phyloP scores from a whole-genome alignment of 1,139 yeast species.

The Casaregolazyma lundiana region DNA sequence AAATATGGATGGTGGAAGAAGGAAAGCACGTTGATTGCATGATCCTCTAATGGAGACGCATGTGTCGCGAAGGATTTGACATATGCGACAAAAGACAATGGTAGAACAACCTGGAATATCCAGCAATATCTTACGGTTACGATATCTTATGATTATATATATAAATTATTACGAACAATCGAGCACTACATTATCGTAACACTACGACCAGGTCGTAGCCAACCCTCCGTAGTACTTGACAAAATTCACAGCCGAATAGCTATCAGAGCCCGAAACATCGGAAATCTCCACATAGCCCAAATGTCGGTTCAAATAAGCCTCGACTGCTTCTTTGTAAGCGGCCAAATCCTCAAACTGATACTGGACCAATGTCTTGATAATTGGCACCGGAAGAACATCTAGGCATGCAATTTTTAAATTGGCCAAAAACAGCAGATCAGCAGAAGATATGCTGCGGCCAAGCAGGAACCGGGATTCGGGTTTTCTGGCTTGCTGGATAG shows the following conservation, averaged over 20 bases:
- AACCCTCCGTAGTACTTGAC: conserved; percentile 7
- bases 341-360: conserved; percentile 21
- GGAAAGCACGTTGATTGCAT: too few species aligned
- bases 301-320: neutral
- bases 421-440: conserved; percentile 27
- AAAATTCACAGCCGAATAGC: conserved; percentile 11
- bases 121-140: too few species aligned
- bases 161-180: too few species aligned
- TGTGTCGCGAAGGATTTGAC: too few species aligned
- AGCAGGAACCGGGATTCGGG: conserved; percentile 2
- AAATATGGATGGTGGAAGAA: too few species aligned
- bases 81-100: too few species aligned
- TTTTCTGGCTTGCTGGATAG: conserved; percentile 1
- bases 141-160: too few species aligned
- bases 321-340: conserved; percentile 10
- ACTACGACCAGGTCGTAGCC: conserved; percentile 4
- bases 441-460: conserved; percentile 10
- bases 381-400: conserved; percentile 21
- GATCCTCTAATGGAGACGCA: too few species aligned
- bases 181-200: too few species aligned
- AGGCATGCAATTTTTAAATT: conserved; percentile 24
- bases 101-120: too few species aligned
- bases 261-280: conserved; percentile 8
- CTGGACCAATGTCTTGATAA: conserved; percentile 20
- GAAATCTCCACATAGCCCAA: neutral